A percentile compares a stretch with the other conserved stretches of the same genome.
These are phyloP conservation scores for Yamagishiella unicocca DNA, from an alignment of 139 green algal genomes.

Conservation along the genomic window DNA sequence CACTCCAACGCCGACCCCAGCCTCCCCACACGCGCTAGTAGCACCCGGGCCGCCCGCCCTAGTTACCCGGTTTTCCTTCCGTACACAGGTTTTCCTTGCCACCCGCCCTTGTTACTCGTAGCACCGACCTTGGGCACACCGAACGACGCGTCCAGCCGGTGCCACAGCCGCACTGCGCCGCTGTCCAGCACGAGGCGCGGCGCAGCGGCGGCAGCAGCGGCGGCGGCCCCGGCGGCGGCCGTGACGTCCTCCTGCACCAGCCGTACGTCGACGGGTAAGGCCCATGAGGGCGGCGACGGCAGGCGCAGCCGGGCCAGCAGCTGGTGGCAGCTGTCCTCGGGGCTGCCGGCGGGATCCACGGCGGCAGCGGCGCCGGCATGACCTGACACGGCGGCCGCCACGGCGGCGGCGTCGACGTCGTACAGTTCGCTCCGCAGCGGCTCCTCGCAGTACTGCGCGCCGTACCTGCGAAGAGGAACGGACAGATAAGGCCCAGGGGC, in stretches of 20 bases:
- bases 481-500: not conserved
- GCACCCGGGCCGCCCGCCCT: no score
- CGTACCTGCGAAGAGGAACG: conserved; percentile 56
- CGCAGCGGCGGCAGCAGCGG: not conserved
- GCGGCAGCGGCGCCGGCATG: not conserved
- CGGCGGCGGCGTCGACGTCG: not conserved
- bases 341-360: not conserved
- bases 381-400: not conserved
- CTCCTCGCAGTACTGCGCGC: conserved; percentile 53
- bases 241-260: not conserved
- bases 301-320: conserved; percentile 40
- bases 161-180: conserved; percentile 52
- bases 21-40: no score
- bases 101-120: no score
- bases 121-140: conserved; percentile 68
- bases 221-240: not conserved
- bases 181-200: not conserved
- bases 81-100: no score
- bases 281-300: conserved; percentile 40
- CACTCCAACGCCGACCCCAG: no score
- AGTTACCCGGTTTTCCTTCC: no score
- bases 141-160: conserved; percentile 55
- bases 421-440: conserved; percentile 33
- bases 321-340: not conserved
- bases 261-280: conserved; percentile 40